Evolutionary conservation across 805 yeast species (phyloP), one percentile per base, ranked within the genome.

Genomic region (Ogataea neopini): DNA sequence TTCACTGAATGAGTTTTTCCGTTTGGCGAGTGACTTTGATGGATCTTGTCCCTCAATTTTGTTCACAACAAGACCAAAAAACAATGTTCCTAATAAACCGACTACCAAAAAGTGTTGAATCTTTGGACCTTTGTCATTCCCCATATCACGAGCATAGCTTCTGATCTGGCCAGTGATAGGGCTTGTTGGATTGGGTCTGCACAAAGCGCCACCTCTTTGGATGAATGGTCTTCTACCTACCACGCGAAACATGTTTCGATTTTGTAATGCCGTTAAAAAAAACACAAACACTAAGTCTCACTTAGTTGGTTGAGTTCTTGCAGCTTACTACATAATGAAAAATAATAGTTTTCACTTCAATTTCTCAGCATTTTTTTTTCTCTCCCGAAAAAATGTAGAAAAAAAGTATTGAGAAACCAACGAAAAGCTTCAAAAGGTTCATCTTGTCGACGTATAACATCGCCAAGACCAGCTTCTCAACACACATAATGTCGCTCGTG

Each of bases 401-500:
- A 28, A 28, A 28, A 28, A 30, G 6, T n/a, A 6, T 30, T 30
- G n/a, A 7, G n/a, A 4, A 30, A 13, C 34, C 15, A 20, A 22
- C 39, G 39, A 20, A 35, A 35, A 20, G 18, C 25, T 19, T 19
- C 39, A 5, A 11, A 28, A 6, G 14, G 18, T 14, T 30, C 34
- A 14, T 6, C 22, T 17, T 34, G 9, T 34, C 37, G 3, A 34
- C 37, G 8, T 13, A 19, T 9, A 17, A 10, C 13, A n/a, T 8
- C 23, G 6, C 23, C 23, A 28, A 23, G 11, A 19, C 7, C 23
- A 22, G 25, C 8, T 22, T 22, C 19, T 20, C 10, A 13, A 34
- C 3, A 17, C 20, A 17, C 22, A 34, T 34, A 46, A 90, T 92
- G 97, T 90, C 97, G 26, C 75, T 91, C 45, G 95, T 86, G 42